These are phyloP conservation scores for Fusarium verticillioides DNA, from an alignment of 2,329 filamentous ascomycete species.

Conservation along the genomic window DNA sequence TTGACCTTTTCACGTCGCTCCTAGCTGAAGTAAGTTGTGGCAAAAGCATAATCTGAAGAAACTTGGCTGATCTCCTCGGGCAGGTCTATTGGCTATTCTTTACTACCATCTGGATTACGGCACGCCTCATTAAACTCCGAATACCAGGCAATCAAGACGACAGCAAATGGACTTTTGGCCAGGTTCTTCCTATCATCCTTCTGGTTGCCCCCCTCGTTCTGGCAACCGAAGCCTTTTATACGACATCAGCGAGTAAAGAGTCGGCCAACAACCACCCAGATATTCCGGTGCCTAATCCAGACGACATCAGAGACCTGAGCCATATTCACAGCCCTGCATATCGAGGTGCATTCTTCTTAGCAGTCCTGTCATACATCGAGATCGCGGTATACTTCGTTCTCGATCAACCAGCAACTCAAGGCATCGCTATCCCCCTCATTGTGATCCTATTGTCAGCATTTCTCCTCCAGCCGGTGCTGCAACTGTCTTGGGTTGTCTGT, in stretches of 20 bases:
- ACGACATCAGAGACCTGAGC: neutral
- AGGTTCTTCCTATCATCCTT: neutral
- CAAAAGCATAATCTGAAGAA: accelerated
- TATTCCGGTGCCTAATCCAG: no score
- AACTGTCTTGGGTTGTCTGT: neutral
- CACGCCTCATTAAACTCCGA: neutral
- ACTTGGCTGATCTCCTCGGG: neutral
- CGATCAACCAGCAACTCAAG: neutral
- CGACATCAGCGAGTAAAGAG: neutral
- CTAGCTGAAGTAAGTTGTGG: neutral
- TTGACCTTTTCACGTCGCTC: neutral
- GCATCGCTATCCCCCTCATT: no score
- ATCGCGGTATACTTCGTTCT: neutral
- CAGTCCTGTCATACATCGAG: neutral
- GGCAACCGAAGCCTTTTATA: neutral
- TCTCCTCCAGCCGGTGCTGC: accelerated
- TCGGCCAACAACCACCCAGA: no score
- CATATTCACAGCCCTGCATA: neutral
- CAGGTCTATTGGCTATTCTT: neutral
- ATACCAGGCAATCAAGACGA: neutral
- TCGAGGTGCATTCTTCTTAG: neutral
- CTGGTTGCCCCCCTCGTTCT: neutral
- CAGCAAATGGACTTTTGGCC: constrained; percentile 7
- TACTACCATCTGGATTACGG: neutral
- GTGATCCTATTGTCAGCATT: neutral